phyloP scores from a whole-genome alignment of 805 yeast species.

The Wickerhamiella cacticola region DNA sequence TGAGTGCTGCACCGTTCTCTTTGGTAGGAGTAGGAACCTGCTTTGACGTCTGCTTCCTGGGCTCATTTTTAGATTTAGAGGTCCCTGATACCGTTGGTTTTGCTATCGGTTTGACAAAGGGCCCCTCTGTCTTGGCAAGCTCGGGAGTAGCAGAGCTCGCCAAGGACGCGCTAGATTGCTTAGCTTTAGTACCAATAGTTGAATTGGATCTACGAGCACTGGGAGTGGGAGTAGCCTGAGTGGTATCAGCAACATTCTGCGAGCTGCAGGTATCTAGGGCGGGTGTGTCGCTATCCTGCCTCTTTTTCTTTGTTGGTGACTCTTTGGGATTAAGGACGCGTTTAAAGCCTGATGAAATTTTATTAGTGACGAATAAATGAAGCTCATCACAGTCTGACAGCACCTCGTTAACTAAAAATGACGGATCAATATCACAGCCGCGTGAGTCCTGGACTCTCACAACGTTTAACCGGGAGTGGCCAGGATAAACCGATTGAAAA shows the following conservation, averaged over 20 bases:
- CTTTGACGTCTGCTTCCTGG: not conserved
- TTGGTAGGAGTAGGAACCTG: not conserved
- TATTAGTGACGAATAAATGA: not conserved
- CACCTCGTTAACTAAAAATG: not conserved
- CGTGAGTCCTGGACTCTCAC: slow-evolving; percentile 3
- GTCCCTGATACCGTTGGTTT: too few relatives aligned
- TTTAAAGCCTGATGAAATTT: not conserved
- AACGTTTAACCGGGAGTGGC: not conserved
- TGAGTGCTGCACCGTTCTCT: too few relatives aligned
- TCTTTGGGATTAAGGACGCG: slow-evolving; percentile 2
- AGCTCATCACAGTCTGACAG: not conserved
- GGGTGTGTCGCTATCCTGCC: not conserved
- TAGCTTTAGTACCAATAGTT: not conserved
- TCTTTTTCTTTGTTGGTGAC: not conserved
- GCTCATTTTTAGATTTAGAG: not conserved
- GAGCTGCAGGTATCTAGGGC: not conserved
- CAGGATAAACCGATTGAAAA: slow-evolving; percentile 4
- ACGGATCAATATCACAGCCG: slow-evolving; percentile 6
- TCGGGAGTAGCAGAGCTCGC: too few relatives aligned
- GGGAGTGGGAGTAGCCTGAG: slow-evolving; percentile 4
- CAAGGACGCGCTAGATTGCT: too few relatives aligned
- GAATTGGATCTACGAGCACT: not conserved
- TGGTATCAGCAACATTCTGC: not conserved
- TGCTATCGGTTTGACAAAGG: too few relatives aligned
- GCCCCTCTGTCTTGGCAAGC: too few relatives aligned